Evolutionary conservation across 2,329 filamentous ascomycete species (phyloP).

Genomic region (Fusarium napiforme): DNA sequence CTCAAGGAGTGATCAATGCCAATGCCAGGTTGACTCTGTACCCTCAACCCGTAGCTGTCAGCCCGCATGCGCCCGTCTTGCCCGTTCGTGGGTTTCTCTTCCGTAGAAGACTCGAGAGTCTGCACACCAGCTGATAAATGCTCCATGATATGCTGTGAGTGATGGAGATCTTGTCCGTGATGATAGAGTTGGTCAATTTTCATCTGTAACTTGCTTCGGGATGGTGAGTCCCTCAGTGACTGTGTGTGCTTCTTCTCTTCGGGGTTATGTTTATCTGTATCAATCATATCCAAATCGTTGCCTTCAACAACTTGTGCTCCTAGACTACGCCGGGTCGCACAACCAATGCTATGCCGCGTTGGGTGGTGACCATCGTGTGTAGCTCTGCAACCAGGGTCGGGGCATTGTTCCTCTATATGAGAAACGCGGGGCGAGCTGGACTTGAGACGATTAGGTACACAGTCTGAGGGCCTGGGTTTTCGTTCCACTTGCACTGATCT

Average conservation of each 20-base stretch:
- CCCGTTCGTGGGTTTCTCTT: neutral
- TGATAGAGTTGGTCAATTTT: slow-evolving; percentile 48
- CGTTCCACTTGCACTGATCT: slow-evolving; percentile 33
- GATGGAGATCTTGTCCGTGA: slow-evolving; percentile 50
- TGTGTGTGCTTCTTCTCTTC: slow-evolving; percentile 1
- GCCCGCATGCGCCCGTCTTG: slow-evolving; percentile 5
- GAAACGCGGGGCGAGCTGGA: slow-evolving; percentile 17
- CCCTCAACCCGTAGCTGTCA: neutral
- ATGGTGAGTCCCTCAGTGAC: neutral
- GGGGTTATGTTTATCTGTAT: slow-evolving; percentile 8
- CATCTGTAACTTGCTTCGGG: slow-evolving; percentile 28
- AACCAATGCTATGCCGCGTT: slow-evolving; percentile 50
- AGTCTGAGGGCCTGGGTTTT: slow-evolving; percentile 45
- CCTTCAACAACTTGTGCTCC: neutral
- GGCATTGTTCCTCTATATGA: slow-evolving; percentile 36
- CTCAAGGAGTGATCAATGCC: slow-evolving; percentile 23
- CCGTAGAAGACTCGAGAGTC: neutral
- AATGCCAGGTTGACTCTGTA: neutral
- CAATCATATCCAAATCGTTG: slow-evolving; percentile 8
- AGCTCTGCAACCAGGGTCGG: slow-evolving; percentile 45
- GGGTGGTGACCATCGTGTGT: slow-evolving; percentile 43
- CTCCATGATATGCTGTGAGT: slow-evolving; percentile 49
- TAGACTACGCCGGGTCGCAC: slow-evolving; percentile 32
- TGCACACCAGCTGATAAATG: slow-evolving; percentile 46
- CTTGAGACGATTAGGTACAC: slow-evolving; percentile 40